Evolutionary conservation across 805 yeast species (phyloP).

Genomic region (Dipodascus geniculatus): DNA sequence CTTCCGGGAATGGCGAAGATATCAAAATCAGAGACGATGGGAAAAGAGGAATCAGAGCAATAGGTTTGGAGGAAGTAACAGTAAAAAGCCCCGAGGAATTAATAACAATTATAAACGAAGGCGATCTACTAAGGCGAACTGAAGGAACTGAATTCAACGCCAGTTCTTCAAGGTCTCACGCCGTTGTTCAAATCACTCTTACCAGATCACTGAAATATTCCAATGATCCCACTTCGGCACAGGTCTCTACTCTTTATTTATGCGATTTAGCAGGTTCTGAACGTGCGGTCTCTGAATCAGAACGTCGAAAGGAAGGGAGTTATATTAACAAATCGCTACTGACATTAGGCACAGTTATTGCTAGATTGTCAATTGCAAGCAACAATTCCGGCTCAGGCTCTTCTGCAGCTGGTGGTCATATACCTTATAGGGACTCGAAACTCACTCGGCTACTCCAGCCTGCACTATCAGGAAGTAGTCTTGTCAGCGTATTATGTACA

Average conservation of each 20-base stretch:
- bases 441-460: slow-evolving; percentile 85
- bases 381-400: slow-evolving; percentile 8
- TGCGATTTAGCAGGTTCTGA: slow-evolving; percentile 98
- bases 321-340: slow-evolving; percentile 83
- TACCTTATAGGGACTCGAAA: slow-evolving; percentile 90
- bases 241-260: slow-evolving; percentile 59
- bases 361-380: slow-evolving; percentile 50
- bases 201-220: slow-evolving; percentile 27
- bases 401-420: slow-evolving; percentile 38
- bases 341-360: slow-evolving; percentile 83
- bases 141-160: slow-evolving; percentile 85
- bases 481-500: slow-evolving; percentile 80
- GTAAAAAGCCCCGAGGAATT: slow-evolving; percentile 52
- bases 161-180: slow-evolving; percentile 84
- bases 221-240: slow-evolving; percentile 40
- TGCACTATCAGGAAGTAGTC: slow-evolving; percentile 75
- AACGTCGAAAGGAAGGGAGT: slow-evolving; percentile 87
- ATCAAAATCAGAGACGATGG: slow-evolving; percentile 71
- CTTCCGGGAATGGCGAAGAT: slow-evolving; percentile 17
- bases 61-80: slow-evolving; percentile 55
- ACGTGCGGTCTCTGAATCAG: slow-evolving; percentile 59
- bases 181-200: slow-evolving; percentile 63
- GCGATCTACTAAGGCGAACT: slow-evolving; percentile 66
- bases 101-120: slow-evolving; percentile 44
- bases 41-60: slow-evolving; percentile 39